Percentiles rank a stretch among this genome's conserved stretches.
These are phyloP conservation scores for Paramecium sonneborni DNA, from an alignment of 73 alveolate genomes.

Conservation along the genomic window DNA sequence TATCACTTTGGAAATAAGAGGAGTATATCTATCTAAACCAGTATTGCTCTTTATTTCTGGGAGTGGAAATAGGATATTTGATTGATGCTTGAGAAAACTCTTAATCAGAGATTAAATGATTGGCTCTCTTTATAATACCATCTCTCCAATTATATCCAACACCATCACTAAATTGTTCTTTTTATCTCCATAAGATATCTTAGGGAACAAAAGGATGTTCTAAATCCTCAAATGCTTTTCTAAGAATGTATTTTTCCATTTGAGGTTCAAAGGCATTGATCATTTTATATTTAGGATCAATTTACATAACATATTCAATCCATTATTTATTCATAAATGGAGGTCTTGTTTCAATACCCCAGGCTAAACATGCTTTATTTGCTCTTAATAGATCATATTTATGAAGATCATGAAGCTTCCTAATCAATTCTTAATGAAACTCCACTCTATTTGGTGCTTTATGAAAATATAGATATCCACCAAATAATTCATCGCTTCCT, in stretches of 20 bases:
- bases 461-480: slow-evolving; percentile 89
- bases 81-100: slow-evolving; percentile 59
- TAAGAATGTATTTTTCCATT: slow-evolving; percentile 72
- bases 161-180: slow-evolving; percentile 90
- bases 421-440: slow-evolving; percentile 66
- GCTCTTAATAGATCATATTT: slow-evolving; percentile 72
- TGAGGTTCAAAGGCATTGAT: slow-evolving; percentile 53
- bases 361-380: slow-evolving; percentile 64
- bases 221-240: slow-evolving; percentile 84
- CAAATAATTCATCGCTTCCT: slow-evolving; percentile 81
- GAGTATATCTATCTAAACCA: slow-evolving; percentile 72
- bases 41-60: slow-evolving; percentile 72
- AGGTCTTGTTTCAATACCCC: slow-evolving; percentile 82
- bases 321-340: slow-evolving; percentile 85
- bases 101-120: slow-evolving; percentile 66
- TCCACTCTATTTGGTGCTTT: slow-evolving; percentile 79
- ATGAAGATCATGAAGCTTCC: slow-evolving; percentile 66
- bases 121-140: slow-evolving; percentile 69
- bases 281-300: slow-evolving; percentile 73
- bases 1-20: slow-evolving; percentile 68
- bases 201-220: slow-evolving; percentile 81
- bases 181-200: slow-evolving; percentile 88
- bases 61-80: slow-evolving; percentile 69
- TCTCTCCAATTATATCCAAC: slow-evolving; percentile 92
- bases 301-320: slow-evolving; percentile 72